phyloP scores from a whole-genome alignment of 257 asterid genomes.

The Misopates orontium region DNA sequence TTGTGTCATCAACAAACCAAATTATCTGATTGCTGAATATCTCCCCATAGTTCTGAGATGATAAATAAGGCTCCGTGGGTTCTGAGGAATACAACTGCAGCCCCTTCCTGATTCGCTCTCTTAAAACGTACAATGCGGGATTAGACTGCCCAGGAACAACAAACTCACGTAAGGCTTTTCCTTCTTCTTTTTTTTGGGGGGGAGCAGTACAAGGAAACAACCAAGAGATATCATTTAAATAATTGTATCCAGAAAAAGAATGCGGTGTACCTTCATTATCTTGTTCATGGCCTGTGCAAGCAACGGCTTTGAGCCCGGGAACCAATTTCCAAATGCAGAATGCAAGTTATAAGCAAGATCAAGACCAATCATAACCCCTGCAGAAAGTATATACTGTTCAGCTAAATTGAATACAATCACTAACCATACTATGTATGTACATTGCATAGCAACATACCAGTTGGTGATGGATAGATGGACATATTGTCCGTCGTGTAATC shows the following conservation, averaged over 20 bases:
- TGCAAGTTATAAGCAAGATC: conserved; percentile 97
- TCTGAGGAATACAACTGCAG: conserved; percentile 96
- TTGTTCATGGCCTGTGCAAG: conserved; percentile 99
- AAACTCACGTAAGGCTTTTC: conserved; percentile 8
- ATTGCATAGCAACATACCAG: conserved; percentile 48
- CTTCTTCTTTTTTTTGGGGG: no score
- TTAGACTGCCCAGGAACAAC: conserved; percentile 65
- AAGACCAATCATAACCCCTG: conserved; percentile 98
- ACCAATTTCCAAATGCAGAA: conserved; percentile 99
- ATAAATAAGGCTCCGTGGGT: conserved; percentile 96
- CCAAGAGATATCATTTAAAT: no score
- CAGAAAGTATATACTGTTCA: conserved; percentile 11
- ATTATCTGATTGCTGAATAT: conserved; percentile 97
- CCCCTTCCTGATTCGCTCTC: conserved; percentile 97
- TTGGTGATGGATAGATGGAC: conserved; percentile 99
- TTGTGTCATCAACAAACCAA: conserved; percentile 99
- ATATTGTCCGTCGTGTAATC: conserved; percentile 97
- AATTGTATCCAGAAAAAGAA: neutral
- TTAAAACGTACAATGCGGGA: conserved; percentile 90
- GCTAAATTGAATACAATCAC: neutral
- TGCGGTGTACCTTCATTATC: conserved; percentile 80
- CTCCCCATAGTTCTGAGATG: conserved; percentile 99
- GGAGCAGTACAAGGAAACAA: no score
- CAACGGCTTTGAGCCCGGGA: conserved; percentile 98
- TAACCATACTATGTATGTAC: no score